Conservation (phyloP, 208 protist species). For the Crithidia fasciculata region DNA sequence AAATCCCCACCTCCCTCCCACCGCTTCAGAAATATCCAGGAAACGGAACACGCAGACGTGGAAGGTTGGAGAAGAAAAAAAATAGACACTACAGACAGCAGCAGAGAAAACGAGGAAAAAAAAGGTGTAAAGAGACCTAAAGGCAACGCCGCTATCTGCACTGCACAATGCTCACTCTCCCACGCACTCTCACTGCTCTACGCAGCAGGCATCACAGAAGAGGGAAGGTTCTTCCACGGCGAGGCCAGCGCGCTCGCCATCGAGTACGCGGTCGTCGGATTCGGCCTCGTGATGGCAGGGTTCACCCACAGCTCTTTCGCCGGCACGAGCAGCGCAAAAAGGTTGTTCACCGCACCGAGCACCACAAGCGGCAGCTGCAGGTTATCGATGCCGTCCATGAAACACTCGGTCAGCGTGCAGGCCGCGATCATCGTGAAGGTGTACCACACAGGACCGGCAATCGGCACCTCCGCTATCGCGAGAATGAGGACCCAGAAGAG, state of each 20-base stretch:
- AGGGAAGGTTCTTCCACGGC: constrained; percentile 42
- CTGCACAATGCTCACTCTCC: neutral
- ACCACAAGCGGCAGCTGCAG: constrained; percentile 89
- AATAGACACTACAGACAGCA: constrained; percentile 6
- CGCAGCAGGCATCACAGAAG: neutral
- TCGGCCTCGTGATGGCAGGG: constrained; percentile 43
- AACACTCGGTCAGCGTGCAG: constrained; percentile 83
- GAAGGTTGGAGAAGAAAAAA: neutral
- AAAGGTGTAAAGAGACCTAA: neutral
- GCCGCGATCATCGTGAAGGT: constrained; percentile 74
- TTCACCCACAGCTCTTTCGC: constrained; percentile 56
- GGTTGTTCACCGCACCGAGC: constrained; percentile 63
- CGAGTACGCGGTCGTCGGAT: constrained; percentile 53
- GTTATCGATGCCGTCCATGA: constrained; percentile 91
- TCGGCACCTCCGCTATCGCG: constrained; percentile 52
- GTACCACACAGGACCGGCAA: constrained; percentile 47
- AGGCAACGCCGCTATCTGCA: neutral
- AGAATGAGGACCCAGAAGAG: constrained; percentile 79
- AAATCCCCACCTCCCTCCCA: no score
- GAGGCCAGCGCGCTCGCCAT: constrained; percentile 50
- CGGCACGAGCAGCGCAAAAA: constrained; percentile 67
- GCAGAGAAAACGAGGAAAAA: neutral
- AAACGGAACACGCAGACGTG: no score
- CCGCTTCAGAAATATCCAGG: no score
- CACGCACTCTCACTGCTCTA: neutral